Base-by-base conservation (phyloP, 129 eudicot genomes). In the Lactuca saligna region DNA sequence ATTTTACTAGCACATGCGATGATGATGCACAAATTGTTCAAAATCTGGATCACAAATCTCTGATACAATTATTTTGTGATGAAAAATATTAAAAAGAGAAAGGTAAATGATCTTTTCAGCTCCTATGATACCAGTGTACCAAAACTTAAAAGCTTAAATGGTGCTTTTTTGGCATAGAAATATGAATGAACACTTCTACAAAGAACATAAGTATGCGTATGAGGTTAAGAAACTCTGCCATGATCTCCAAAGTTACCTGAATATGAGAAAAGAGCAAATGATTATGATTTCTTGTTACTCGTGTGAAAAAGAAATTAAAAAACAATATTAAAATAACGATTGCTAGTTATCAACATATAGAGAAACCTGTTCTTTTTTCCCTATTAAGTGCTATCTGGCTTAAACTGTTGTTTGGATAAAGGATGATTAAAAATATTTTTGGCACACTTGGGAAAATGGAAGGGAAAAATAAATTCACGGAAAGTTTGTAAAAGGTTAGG, bases 1-100 rank as follows among this genome's bases (percentile, higher is more conserved):
- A 17, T 37, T 14, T 13, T 8, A 11, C 62, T 53, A 9, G 56
- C 20, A 6, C 57, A 16, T 17, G 25, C 29, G 8, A 11, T 57
- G 2, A 56, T 42, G 65, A 55, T 70, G 65, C 46, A 57, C 75
- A 57, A 9, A 59, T 14, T 61, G 64, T 68, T 76, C 61, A 76
- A 69, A 57, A 69, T 53, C 69, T 54, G 53, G 15, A 69, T 31
- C 59, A 41, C 14, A 54, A 76, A 6, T 58, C 7, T 53, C 39
- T 15, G 44, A 54, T 76, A 69, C 71, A 61, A 76, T 76, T 76
- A 76, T 76, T 75, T 54, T 51, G 71, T 8, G 49, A 60, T 13
- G 48, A 17, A 54, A 44, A 32, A 54, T 61, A 71, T 34, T 54
- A 69, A 65, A 54, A 7, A 44, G 4, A 9, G 63, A 51, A 51